phyloP scores from a whole-genome alignment of 2,329 filamentous ascomycete species.

The Exophiala phaeomuriformis region DNA sequence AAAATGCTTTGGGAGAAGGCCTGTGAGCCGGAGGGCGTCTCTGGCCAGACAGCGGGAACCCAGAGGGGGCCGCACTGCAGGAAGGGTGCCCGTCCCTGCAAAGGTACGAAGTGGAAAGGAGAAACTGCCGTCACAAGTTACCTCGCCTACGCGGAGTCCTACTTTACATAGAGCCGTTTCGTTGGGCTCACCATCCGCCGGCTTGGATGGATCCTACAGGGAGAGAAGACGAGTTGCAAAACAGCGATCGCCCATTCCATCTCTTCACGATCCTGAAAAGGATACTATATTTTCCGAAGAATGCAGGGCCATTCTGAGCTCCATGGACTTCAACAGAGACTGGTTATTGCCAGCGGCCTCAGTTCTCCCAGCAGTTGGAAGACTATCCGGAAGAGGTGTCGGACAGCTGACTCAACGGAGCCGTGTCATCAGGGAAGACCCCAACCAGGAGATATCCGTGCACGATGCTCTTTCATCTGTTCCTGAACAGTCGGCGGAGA shows the following conservation, averaged over 20 bases:
- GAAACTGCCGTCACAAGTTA: neutral
- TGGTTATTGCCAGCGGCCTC: constrained; percentile 10
- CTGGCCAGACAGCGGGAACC: constrained; percentile 7
- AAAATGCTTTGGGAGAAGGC: constrained; percentile 2
- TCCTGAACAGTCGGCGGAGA: neutral
- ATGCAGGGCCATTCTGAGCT: constrained; percentile 15
- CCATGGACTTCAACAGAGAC: constrained; percentile 15
- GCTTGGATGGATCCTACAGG: neutral
- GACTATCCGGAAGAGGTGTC: neutral
- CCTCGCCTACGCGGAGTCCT: neutral
- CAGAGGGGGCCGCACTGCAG: neutral
- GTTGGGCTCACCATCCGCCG: neutral
- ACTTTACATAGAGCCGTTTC: neutral
- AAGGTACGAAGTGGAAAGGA: neutral
- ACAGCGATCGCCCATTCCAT: constrained; percentile 12
- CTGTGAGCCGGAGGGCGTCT: constrained; percentile 1
- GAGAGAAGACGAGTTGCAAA: neutral
- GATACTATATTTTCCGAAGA: constrained; percentile 16
- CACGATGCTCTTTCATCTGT: neutral
- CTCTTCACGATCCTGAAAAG: constrained; percentile 21
- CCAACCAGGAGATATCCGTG: constrained; percentile 4
- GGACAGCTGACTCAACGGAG: neutral
- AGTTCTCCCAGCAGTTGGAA: neutral
- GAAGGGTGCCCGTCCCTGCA: neutral
- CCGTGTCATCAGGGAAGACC: neutral